phyloP scores from a whole-genome alignment of 768 basidiomycete species.

The Pholiota molesta region DNA sequence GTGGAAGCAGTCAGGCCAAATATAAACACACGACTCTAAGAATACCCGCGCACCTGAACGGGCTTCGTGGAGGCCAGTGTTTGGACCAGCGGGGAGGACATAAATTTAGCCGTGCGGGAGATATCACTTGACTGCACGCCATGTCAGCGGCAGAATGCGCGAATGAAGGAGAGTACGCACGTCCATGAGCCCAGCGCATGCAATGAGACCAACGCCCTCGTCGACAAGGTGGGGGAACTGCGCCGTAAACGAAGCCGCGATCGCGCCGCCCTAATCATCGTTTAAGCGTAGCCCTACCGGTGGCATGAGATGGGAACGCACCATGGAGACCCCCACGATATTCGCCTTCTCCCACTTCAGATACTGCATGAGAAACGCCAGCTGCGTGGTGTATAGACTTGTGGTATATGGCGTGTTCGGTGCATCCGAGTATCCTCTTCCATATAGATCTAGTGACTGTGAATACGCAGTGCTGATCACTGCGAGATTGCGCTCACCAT shows the following conservation, averaged over 20 bases:
- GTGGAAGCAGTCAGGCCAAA: conserved; percentile 6
- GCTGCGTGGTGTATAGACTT: conserved; percentile 69
- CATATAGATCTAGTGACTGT: conserved; percentile 64
- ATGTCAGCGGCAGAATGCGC: neutral
- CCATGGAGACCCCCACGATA: conserved; percentile 80
- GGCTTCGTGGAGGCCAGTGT: conserved; percentile 62
- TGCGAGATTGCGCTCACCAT: conserved; percentile 48
- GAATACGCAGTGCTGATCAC: neutral
- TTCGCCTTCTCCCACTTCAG: conserved; percentile 72
- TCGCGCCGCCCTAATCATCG: conserved; percentile 63
- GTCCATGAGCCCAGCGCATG: conserved; percentile 72
- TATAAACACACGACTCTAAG: neutral
- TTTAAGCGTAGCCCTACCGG: neutral
- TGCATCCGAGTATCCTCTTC: conserved; percentile 83
- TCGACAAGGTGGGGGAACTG: conserved; percentile 75
- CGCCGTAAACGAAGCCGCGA: conserved; percentile 70
- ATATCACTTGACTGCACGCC: conserved; percentile 57
- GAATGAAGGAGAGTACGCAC: conserved; percentile 31
- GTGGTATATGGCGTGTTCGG: conserved; percentile 70
- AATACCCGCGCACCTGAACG: conserved; percentile 49
- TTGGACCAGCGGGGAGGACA: conserved; percentile 79
- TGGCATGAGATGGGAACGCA: conserved; percentile 27
- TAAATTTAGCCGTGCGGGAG: conserved; percentile 74
- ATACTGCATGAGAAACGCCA: conserved; percentile 84
- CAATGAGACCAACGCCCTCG: conserved; percentile 65